Conservation (phyloP, 1,284 basidiomycete genomes). For the Boletus semigastroideus region DNA sequence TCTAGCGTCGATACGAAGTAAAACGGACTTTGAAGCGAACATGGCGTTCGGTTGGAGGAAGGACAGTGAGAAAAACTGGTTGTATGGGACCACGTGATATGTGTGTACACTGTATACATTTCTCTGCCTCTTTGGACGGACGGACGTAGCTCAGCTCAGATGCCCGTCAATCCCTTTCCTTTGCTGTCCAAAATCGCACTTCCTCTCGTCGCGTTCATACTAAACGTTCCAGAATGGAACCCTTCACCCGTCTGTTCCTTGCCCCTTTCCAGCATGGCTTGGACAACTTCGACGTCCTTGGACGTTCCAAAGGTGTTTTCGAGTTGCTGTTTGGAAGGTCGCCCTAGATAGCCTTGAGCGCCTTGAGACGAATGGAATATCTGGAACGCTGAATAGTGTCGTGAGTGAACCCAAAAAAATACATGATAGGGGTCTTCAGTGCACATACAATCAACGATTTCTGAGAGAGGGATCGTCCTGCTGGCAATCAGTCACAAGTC, state of each 20-base stretch:
- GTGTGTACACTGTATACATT: conserved; percentile 27
- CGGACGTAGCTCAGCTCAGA: conserved; percentile 23
- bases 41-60: not conserved
- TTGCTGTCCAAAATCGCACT: conserved; percentile 41
- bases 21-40: conserved; percentile 20
- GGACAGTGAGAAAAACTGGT: no score
- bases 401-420: not conserved
- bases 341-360: conserved; percentile 66
- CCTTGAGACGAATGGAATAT: conserved; percentile 65
- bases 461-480: conserved; percentile 64
- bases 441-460: conserved; percentile 73
- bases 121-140: not conserved
- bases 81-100: no score
- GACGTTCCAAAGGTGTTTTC: conserved; percentile 66
- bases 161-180: conserved; percentile 37
- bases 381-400: conserved; percentile 22
- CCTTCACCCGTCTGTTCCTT: conserved; percentile 52
- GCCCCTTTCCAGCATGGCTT: conserved; percentile 60
- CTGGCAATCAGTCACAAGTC: conserved; percentile 17
- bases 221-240: conserved; percentile 31
- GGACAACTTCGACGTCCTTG: conserved; percentile 64
- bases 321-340: conserved; percentile 75
- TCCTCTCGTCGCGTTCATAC: conserved; percentile 40
- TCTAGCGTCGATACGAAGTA: not conserved
- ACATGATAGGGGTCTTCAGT: not conserved